Percentiles rank a stretch among this genome's conserved stretches.
These are phyloP conservation scores for Coffea eugenioides DNA, from an alignment of 257 asterid genomes.

Conservation along the genomic window DNA sequence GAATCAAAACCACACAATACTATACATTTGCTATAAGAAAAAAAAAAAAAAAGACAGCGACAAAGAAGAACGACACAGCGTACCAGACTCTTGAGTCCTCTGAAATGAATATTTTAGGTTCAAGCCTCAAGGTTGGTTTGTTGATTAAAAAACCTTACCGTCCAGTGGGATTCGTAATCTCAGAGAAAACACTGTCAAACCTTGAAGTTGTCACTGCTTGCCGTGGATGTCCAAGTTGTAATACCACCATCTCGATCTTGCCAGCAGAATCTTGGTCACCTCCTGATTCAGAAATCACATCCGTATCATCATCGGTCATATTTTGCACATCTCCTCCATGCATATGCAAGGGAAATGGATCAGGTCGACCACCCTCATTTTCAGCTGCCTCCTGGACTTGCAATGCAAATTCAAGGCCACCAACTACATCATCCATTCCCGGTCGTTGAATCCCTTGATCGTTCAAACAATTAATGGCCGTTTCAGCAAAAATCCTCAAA, in stretches of 20 bases:
- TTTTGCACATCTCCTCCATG: neutral
- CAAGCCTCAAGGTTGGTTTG: neutral
- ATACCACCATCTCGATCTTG: neutral
- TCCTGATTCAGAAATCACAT: slow-evolving; percentile 23
- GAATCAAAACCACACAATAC: too few relatives aligned
- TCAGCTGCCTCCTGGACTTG: slow-evolving; percentile 55
- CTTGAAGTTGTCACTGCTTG: slow-evolving; percentile 13
- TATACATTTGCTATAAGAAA: too few relatives aligned
- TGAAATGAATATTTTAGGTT: too few relatives aligned
- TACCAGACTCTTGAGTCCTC: too few relatives aligned
- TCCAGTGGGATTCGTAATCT: slow-evolving; percentile 36
- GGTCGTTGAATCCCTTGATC: slow-evolving; percentile 51
- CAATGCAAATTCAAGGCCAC: slow-evolving; percentile 63
- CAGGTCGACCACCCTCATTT: slow-evolving; percentile 4
- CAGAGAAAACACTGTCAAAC: slow-evolving; percentile 38
- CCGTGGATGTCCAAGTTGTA: slow-evolving; percentile 15
- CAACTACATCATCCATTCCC: slow-evolving; percentile 53
- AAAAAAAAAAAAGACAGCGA: too few relatives aligned
- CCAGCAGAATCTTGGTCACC: slow-evolving; percentile 1
- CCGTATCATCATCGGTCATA: slow-evolving; percentile 27
- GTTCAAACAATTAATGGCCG: slow-evolving; percentile 43
- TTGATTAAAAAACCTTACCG: slow-evolving; percentile 15
- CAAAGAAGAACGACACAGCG: too few relatives aligned
- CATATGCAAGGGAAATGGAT: neutral
- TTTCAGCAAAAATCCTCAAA: slow-evolving; percentile 40